A percentile compares a stretch with the other conserved stretches of the same genome.
Conservation (phyloP, 1,284 basidiomycete genomes). For the Gomphus sp. region DNA sequence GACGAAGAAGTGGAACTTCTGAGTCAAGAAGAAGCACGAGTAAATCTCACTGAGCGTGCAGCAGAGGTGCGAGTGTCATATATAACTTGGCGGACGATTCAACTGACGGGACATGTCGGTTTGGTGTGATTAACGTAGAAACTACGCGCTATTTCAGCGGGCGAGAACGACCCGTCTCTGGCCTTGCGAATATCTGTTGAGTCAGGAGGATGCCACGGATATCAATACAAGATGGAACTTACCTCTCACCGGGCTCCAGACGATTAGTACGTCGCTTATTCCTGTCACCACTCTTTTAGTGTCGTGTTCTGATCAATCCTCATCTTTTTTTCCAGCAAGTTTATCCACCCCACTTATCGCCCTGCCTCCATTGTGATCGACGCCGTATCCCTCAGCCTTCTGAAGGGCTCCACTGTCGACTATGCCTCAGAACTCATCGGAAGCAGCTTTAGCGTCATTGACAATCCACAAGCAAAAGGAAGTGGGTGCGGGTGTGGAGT, state of each 20-base stretch:
- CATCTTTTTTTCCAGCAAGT: slow-evolving; percentile 34
- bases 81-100: not conserved
- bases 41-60: slow-evolving; percentile 60
- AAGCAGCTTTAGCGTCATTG: slow-evolving; percentile 68
- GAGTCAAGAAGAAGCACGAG: slow-evolving; percentile 33
- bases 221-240: slow-evolving; percentile 85
- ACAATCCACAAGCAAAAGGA: slow-evolving; percentile 82
- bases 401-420: slow-evolving; percentile 81
- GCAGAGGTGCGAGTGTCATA: slow-evolving; percentile 47
- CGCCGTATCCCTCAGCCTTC: slow-evolving; percentile 66
- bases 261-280: slow-evolving; percentile 61
- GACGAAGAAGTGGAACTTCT: slow-evolving; percentile 44
- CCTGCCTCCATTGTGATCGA: slow-evolving; percentile 75
- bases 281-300: not conserved
- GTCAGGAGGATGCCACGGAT: slow-evolving; percentile 88
- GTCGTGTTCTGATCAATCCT: not conserved
- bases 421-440: slow-evolving; percentile 90
- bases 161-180: slow-evolving; percentile 48
- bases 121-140: slow-evolving; percentile 35
- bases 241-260: slow-evolving; percentile 49
- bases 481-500: slow-evolving; percentile 86
- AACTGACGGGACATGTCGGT: not conserved
- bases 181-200: slow-evolving; percentile 75
- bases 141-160: slow-evolving; percentile 50
- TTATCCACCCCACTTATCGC: slow-evolving; percentile 56